These are phyloP conservation scores for Crithidia expoeki DNA, from an alignment of 208 protist species.

Conservation along the genomic window DNA sequence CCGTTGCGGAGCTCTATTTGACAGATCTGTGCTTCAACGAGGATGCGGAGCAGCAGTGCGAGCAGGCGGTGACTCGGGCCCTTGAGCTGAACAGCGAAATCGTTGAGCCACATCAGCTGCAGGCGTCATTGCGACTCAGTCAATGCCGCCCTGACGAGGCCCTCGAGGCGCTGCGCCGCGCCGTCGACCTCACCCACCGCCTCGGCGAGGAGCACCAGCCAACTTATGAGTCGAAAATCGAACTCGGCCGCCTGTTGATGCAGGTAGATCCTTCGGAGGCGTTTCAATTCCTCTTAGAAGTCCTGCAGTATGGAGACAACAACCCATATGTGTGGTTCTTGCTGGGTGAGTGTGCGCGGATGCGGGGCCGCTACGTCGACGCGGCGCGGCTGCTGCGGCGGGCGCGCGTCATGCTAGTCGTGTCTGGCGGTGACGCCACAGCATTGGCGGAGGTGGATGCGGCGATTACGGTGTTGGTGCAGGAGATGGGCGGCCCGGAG, in stretches of 20 bases:
- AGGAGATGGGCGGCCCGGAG: conserved; percentile 88
- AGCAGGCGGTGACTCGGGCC: conserved; percentile 60
- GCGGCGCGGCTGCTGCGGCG: conserved; percentile 81
- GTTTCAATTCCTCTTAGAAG: conserved; percentile 78
- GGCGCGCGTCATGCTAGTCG: conserved; percentile 82
- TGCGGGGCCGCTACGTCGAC: conserved; percentile 78
- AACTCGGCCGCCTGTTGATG: conserved; percentile 90
- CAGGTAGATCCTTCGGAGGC: conserved; percentile 82
- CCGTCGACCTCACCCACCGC: conserved; percentile 80
- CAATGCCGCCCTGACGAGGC: conserved; percentile 78
- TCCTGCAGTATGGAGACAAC: conserved; percentile 90
- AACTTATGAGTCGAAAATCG: conserved; percentile 91
- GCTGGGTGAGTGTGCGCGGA: conserved; percentile 83
- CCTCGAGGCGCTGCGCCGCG: conserved; percentile 56
- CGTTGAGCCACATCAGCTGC: conserved; percentile 87
- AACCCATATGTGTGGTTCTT: conserved; percentile 94
- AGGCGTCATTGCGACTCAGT: conserved; percentile 81
- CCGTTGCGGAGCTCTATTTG: conserved; percentile 89
- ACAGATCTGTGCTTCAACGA: conserved; percentile 89
- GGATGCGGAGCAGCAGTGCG: conserved; percentile 85
- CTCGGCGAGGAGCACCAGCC: conserved; percentile 89
- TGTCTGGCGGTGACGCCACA: conserved; percentile 54
- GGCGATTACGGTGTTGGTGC: conserved; percentile 77
- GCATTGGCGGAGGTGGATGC: conserved; percentile 79
- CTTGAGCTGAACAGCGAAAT: conserved; percentile 49